phyloP scores from a whole-genome alignment of 805 yeast genomes.

The Blastobotrys terrestris region DNA sequence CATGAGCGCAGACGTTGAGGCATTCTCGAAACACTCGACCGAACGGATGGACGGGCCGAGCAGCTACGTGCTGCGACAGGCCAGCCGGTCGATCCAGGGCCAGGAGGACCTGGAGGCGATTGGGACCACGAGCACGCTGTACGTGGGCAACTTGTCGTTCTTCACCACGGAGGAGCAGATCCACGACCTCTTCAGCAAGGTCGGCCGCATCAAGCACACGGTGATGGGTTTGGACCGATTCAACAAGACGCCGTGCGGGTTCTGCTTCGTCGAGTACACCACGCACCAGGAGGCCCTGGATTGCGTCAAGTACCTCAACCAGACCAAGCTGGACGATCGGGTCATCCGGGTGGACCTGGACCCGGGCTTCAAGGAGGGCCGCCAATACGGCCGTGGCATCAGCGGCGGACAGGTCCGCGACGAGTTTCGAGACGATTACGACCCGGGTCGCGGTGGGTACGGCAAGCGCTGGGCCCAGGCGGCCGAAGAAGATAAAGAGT shows the following conservation, averaged over 20 bases:
- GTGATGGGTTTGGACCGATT: conserved; percentile 94
- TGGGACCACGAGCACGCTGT: conserved; percentile 65
- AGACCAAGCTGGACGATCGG: conserved; percentile 79
- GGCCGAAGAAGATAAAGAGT: not conserved
- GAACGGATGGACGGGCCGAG: conserved; percentile 33
- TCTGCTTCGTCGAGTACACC: conserved; percentile 82
- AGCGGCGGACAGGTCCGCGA: conserved; percentile 89
- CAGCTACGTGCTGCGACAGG: conserved; percentile 30
- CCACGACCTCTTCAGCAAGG: conserved; percentile 72
- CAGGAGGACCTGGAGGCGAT: conserved; percentile 58
- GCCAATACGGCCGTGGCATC: conserved; percentile 91
- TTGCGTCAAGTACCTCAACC: conserved; percentile 75
- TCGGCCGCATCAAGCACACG: conserved; percentile 50
- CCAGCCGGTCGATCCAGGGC: conserved; percentile 29
- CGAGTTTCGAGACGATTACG: conserved; percentile 45
- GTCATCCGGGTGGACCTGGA: conserved; percentile 82
- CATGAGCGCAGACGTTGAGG: conserved; percentile 2
- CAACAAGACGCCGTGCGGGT: conserved; percentile 92
- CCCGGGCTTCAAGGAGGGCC: conserved; percentile 92
- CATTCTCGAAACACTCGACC: conserved; percentile 29
- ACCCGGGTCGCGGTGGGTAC: conserved; percentile 41
- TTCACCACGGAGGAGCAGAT: conserved; percentile 94
- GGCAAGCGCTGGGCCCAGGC: conserved; percentile 25
- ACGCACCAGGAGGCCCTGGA: conserved; percentile 65
- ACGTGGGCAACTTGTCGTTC: conserved; percentile 86